Conservation (phyloP, 805 yeast species). For the Lachancea sp. region DNA sequence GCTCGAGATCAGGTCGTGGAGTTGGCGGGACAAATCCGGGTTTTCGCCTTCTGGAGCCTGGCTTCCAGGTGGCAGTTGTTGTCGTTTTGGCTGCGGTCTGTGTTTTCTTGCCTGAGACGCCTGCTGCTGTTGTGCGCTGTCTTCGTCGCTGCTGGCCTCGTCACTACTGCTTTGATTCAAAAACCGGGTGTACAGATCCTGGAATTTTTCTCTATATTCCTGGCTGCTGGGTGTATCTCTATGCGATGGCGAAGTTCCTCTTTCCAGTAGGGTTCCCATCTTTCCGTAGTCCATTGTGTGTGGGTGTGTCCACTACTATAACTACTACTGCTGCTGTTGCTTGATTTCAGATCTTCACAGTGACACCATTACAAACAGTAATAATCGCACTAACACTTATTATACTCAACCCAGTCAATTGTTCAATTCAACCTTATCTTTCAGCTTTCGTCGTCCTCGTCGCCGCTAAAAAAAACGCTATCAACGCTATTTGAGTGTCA, state of each 20-base stretch:
- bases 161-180: slow-evolving; percentile 4
- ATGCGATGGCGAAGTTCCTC: not conserved
- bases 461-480: no score
- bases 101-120: not conserved
- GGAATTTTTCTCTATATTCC: slow-evolving; percentile 6
- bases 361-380: no score
- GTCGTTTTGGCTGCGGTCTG: not conserved
- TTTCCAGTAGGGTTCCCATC: not conserved
- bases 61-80: not conserved
- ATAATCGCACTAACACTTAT: no score
- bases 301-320: no score
- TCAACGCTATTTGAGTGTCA: no score
- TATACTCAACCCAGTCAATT: no score
- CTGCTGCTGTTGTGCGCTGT: not conserved
- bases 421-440: no score
- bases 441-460: no score
- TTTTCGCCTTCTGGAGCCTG: not conserved
- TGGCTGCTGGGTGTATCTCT: slow-evolving; percentile 1
- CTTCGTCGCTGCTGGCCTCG: slow-evolving; percentile 2
- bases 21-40: slow-evolving; percentile 13
- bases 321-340: no score
- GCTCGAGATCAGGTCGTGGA: slow-evolving; percentile 22
- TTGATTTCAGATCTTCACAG: no score
- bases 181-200: slow-evolving; percentile 3
- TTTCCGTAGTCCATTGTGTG: not conserved